Evolutionary conservation across 2,329 filamentous ascomycete species (phyloP), one percentile per base, ranked within the genome.

Genomic region (Fusarium pseudonygamai): DNA sequence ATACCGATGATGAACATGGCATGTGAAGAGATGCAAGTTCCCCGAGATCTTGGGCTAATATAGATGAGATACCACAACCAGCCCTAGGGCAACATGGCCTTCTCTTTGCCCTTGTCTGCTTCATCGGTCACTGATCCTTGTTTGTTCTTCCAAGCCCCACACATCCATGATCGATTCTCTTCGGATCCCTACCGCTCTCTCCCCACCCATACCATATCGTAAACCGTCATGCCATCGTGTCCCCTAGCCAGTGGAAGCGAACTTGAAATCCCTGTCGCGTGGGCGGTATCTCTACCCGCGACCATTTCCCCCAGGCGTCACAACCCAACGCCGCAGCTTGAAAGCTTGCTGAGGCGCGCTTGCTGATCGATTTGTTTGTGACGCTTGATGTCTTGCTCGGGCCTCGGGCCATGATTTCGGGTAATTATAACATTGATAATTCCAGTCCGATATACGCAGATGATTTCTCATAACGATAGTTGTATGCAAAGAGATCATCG

Each of bases 111-210:
- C 61, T 69, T 74, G 64, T 60, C 63, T 72, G 69, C 67, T 64
- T 72, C 64, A 69, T 70, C 63, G 71, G 60, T 63, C 63, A 76
- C 59, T 72, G 60, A 73, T 68, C 69, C 71, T 75, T 66, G 69
- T 65, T 73, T 65, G 58, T 60, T 57, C 68, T 61, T 55, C 49
- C 30, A 57, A 56, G 68, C 42, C 49, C 73, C 72, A 67, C 73
- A 49, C 72, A 73, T 72, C 75, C 73, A 71, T 76, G 74, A 77
- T 75, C 75, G 59, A 75, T 74, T 69, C 67, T 72, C 61, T 63
- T 68, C 64, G 60, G 75, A 74, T 73, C 75, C 75, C 63, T 68
- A 62, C 64, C 60, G 56, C 36, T 67, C 60, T 43, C 59, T 64
- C 67, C 49, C 67, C 74, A 76, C 64, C 64, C 62, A 58, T 72